These are phyloP conservation scores for Phaeodactylum tricornutum DNA, from an alignment of 108 stramenopile genomes.

Conservation along the genomic window DNA sequence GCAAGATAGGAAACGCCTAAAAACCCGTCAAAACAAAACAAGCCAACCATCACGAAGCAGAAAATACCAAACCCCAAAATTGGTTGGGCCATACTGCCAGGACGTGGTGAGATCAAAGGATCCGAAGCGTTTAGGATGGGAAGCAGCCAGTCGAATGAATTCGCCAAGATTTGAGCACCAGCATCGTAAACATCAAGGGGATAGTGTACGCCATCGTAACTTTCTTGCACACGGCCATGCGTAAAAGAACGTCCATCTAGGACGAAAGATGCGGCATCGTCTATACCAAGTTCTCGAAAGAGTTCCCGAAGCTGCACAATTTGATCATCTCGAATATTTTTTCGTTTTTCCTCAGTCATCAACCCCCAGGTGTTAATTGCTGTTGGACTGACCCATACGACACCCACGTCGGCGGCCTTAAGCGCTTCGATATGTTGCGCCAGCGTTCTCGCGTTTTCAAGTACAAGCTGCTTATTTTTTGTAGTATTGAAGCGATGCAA, in stretches of 20 bases:
- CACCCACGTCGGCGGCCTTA: constrained; percentile 23
- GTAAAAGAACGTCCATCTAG: constrained; percentile 71
- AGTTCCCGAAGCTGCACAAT: constrained; percentile 53
- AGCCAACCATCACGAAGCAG: constrained; percentile 38
- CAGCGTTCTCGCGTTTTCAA: constrained; percentile 26
- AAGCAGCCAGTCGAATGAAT: constrained; percentile 78
- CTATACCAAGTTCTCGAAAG: constrained; percentile 36
- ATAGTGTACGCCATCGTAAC: constrained; percentile 85
- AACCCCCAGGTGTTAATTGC: constrained; percentile 68
- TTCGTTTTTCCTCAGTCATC: constrained; percentile 59
- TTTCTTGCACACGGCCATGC: constrained; percentile 43
- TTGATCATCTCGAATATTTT: constrained; percentile 66
- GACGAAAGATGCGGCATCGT: constrained; percentile 51
- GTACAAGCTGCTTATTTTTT: constrained; percentile 41
- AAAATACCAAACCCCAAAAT: constrained; percentile 55
- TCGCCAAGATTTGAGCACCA: constrained; percentile 72
- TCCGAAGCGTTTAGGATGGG: constrained; percentile 16
- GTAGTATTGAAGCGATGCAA: constrained; percentile 52
- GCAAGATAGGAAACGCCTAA: constrained; percentile 77
- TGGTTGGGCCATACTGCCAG: constrained; percentile 70
- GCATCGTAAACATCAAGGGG: constrained; percentile 71
- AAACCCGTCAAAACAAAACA: constrained; percentile 70
- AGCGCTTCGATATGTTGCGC: constrained; percentile 28
- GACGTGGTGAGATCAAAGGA: constrained; percentile 18
- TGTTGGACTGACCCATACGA: constrained; percentile 78